Conservation (phyloP, 202 grass and related monocot genomes). For the Panicum hallii region DNA sequence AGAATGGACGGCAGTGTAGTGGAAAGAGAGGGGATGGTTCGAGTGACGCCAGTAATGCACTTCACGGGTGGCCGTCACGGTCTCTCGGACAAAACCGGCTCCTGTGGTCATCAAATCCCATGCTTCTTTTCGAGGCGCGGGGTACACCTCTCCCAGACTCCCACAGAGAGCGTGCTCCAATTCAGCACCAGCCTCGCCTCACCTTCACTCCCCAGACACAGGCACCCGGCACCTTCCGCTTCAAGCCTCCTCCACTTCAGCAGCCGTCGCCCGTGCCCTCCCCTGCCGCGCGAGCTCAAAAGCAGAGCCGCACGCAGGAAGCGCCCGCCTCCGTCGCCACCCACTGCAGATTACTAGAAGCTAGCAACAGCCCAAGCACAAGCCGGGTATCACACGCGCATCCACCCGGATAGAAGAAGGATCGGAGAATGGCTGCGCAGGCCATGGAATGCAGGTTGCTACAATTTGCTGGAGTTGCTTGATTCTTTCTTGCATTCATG, state of each 20-base stretch:
- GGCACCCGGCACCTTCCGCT: slow-evolving; percentile 36
- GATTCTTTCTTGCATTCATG: neutral
- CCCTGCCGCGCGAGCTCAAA: slow-evolving; percentile 47
- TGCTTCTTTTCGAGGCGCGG: neutral
- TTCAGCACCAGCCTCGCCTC: neutral
- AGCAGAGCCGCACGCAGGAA: slow-evolving; percentile 46
- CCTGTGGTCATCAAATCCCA: slow-evolving; percentile 40
- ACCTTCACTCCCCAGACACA: neutral
- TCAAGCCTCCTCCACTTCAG: slow-evolving; percentile 53
- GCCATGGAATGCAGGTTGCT: slow-evolving; percentile 56
- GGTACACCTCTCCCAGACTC: neutral
- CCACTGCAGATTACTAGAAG: neutral
- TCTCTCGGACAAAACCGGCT: slow-evolving; percentile 44
- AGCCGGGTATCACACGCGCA: neutral
- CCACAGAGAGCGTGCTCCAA: neutral
- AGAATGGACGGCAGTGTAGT: slow-evolving; percentile 25
- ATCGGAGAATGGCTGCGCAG: slow-evolving; percentile 41
- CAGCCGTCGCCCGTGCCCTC: slow-evolving; percentile 24
- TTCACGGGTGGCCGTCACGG: slow-evolving; percentile 61
- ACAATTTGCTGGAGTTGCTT: neutral
- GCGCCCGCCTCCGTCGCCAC: slow-evolving; percentile 38
- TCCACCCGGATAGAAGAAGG: neutral
- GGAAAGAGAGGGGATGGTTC: slow-evolving; percentile 19
- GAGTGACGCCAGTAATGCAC: slow-evolving; percentile 42
- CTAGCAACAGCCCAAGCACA: neutral